Percentiles rank a stretch among this genome's conserved stretches.
phyloP scores from a whole-genome alignment of 1,284 basidiomycete genomes.

The Ustilago shanxiensis region DNA sequence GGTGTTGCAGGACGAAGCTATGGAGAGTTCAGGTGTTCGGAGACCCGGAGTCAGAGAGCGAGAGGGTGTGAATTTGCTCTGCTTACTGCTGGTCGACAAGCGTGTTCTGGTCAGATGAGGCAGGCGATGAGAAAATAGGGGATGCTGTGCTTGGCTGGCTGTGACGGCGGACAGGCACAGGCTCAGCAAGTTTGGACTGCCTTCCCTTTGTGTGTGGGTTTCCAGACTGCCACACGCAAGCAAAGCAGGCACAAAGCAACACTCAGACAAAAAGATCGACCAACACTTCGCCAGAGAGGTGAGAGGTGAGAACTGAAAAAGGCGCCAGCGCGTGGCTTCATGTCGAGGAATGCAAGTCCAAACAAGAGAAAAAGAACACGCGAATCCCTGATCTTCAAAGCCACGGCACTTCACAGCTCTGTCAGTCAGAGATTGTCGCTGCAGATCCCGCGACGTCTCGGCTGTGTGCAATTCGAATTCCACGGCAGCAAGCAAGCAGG shows the following conservation, averaged over 20 bases:
- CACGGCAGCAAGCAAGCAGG: conserved; percentile 3
- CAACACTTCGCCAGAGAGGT: not conserved
- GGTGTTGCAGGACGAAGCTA: not conserved
- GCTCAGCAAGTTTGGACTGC: not conserved
- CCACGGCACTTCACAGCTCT: not conserved
- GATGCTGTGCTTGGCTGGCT: not conserved
- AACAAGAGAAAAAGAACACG: conserved; percentile 3
- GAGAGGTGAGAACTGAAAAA: not conserved
- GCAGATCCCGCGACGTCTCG: conserved; percentile 11
- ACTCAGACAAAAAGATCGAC: conserved; percentile 19
- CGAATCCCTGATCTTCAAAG: not conserved
- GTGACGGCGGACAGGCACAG: not conserved
- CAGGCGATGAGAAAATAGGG: not conserved
- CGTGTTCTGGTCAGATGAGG: conserved; percentile 3
- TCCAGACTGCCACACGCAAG: not conserved
- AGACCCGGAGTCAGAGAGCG: conserved; percentile 9
- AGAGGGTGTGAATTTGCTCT: not conserved
- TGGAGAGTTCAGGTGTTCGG: conserved; percentile 11
- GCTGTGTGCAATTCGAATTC: conserved; percentile 14
- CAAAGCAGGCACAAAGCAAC: conserved; percentile 13
- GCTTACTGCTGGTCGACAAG: not conserved
- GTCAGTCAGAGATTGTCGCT: not conserved
- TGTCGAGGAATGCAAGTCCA: conserved; percentile 13
- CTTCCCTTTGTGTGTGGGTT: conserved; percentile 1
- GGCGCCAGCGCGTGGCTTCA: conserved; percentile 14